Base-by-base conservation (phyloP, 306 rosid genomes). In the Vicia villosa region DNA sequence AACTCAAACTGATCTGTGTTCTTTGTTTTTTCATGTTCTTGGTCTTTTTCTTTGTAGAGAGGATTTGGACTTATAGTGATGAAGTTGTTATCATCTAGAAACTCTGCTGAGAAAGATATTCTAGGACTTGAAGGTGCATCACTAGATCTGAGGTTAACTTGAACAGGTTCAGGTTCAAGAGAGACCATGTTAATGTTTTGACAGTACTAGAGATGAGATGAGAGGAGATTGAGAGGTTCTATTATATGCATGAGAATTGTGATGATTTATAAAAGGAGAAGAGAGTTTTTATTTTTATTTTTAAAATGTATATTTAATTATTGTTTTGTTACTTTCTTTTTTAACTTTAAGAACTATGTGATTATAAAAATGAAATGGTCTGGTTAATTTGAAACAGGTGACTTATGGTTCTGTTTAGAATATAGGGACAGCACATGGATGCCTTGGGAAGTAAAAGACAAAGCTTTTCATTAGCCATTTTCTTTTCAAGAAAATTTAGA, bases 31-130 rank as follows among this genome's bases (percentile, higher is more conserved):
- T 83, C 95, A 14, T 70, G 68, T 63, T 24, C 28, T 24, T 68
- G 83, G 71, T 52, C 68, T 24, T 70, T 65, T 40, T 73, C 80
- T 58, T 5, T 4, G 30, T 43, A 68, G 22, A 50, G 83, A 49
- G 89, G 42, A 45, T 82, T 80, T 63, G 99, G 99, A 77, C 82
- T 78, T 1, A 94, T 86, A 64, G 96, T 79, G 83, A 90, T 93
- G 94, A 93, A 93, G 83, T 86, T 82, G 13, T 76, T 84, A n/a
- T 95, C 97, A 68, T 95, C 97, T 21, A 89, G 83, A 74, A 91
- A 95, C 45, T 95, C 96, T 4, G 89, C 80, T 12, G 97, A 95
- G 96, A 95, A 95, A 51, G 99, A 95, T 69, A 91, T 91, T 80
- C 99, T 74, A 15, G 97, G 96, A 55, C 95, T 89, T 1, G 95